Evolutionary conservation across 768 basidiomycete genomes (phyloP).

Genomic region (Harrya chromipes): DNA sequence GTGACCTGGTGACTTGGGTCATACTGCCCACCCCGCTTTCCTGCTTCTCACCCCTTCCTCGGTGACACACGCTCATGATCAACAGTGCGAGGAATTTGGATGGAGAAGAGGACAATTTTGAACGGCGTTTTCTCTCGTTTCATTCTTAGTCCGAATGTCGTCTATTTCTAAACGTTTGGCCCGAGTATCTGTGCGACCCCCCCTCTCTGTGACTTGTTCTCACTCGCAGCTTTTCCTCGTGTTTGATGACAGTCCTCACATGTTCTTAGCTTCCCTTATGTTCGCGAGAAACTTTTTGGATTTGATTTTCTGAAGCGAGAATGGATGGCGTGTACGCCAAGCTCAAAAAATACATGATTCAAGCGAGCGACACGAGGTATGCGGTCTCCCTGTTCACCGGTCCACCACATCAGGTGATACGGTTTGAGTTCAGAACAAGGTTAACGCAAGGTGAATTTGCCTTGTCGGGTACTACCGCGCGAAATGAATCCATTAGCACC

Average conservation of each 20-base stretch:
- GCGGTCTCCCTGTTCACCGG: too few species aligned
- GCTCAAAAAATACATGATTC: not conserved
- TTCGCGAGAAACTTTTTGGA: slow-evolving; percentile 17
- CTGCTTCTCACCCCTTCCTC: not conserved
- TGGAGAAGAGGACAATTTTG: not conserved
- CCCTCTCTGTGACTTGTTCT: not conserved
- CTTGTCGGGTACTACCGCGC: too few species aligned
- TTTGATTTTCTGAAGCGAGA: slow-evolving; percentile 19
- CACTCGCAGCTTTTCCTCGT: not conserved
- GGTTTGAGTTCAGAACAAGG: too few species aligned
- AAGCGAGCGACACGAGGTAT: not conserved
- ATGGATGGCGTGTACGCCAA: not conserved
- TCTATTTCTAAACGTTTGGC: slow-evolving; percentile 3
- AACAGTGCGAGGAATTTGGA: slow-evolving; percentile 2
- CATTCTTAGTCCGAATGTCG: not conserved
- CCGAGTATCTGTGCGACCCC: not conserved
- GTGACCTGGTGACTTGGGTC: slow-evolving; percentile 25
- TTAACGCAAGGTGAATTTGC: too few species aligned
- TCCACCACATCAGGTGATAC: not conserved
- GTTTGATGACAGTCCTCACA: not conserved
- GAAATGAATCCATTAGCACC: too few species aligned
- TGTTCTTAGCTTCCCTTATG: not conserved
- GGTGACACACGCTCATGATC: slow-evolving; percentile 1
- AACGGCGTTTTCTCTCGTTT: not conserved
- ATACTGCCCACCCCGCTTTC: not conserved